A percentile compares a stretch with the other conserved stretches of the same genome.
Conservation (phyloP, 495 filamentous ascomycete species). For the Penicillium daleae region DNA sequence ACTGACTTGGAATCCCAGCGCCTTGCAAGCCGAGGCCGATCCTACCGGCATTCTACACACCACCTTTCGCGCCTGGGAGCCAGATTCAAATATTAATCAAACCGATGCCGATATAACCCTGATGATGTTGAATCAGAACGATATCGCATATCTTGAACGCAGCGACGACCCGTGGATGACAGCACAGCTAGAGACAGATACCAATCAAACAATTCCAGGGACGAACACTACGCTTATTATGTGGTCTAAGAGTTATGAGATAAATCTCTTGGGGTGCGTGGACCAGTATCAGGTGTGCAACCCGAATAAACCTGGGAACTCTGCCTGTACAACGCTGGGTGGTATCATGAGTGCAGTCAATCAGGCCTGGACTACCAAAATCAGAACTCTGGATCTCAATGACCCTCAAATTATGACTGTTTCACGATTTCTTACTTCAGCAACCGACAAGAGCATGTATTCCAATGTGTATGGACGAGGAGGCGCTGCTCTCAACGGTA, state of each 20-base stretch:
- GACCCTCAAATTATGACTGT: background rate
- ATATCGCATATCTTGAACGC: background rate
- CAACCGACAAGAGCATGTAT: background rate
- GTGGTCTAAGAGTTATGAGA: background rate
- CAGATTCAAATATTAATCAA: background rate
- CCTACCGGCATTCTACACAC: background rate
- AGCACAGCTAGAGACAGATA: background rate
- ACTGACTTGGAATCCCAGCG: background rate
- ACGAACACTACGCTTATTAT: background rate
- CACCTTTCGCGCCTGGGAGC: background rate
- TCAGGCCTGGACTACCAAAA: background rate
- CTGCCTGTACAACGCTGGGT: background rate
- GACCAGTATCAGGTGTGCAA: background rate
- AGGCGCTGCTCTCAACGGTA: constrained; percentile 1
- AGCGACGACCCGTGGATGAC: background rate
- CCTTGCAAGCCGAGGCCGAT: background rate
- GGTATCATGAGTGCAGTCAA: background rate
- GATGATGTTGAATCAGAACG: background rate
- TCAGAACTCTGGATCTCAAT: background rate
- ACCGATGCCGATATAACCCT: background rate
- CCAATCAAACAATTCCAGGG: background rate
- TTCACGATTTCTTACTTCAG: background rate
- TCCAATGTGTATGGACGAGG: background rate
- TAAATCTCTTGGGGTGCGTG: background rate
- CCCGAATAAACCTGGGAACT: background rate